Conservation (phyloP, 2,329 filamentous ascomycete species). For the Celoporthe dispersa region DNA sequence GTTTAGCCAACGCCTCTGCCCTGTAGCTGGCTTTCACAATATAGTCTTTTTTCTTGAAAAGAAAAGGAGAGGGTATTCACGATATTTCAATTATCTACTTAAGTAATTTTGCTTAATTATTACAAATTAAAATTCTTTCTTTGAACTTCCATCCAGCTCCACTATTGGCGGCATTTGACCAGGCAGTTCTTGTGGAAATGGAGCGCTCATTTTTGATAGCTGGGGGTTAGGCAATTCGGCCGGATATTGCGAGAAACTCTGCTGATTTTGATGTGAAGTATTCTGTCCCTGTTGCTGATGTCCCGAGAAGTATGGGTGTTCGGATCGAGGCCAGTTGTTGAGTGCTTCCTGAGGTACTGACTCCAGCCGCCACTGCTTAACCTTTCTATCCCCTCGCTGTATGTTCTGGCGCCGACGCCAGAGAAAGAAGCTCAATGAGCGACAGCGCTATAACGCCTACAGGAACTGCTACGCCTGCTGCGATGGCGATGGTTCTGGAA, state of each 20-base stretch:
- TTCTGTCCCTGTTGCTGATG: not conserved
- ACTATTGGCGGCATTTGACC: not conserved
- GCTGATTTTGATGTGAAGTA: not conserved
- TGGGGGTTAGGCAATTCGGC: not conserved
- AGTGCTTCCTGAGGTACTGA: not conserved
- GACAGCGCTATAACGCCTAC: not conserved
- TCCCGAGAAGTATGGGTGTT: not conserved
- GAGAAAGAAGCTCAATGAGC: not conserved
- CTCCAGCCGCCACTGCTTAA: not conserved
- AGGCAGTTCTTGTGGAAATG: not conserved
- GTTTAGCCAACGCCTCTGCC: no score
- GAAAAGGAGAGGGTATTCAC: no score
- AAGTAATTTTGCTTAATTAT: no score
- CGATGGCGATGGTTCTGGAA: not conserved
- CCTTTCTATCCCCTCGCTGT: not conserved
- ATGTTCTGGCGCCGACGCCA: not conserved
- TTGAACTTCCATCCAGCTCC: not conserved
- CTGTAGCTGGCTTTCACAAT: no score
- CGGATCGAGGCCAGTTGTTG: not conserved
- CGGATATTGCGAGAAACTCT: not conserved
- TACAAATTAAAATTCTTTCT: no score
- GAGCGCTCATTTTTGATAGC: not conserved
- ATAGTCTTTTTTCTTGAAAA: no score
- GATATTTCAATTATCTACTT: no score
- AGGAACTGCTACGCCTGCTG: not conserved